These are phyloP conservation scores for Marchantia paleacea DNA, from an alignment of 225 moss, liverwort and hornwort genomes.

Conservation along the genomic window DNA sequence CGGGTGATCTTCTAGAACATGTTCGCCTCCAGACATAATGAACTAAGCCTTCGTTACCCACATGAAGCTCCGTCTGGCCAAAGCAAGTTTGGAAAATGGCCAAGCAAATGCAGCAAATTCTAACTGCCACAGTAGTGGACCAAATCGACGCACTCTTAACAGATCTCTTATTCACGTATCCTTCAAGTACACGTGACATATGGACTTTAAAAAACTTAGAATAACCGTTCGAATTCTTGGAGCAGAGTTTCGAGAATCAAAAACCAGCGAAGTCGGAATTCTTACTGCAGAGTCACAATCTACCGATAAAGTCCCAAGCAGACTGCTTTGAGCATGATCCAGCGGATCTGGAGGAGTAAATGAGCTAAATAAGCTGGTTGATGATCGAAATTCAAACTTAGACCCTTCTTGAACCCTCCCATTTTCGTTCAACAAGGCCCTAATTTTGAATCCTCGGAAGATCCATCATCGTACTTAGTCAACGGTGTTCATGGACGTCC, in stretches of 20 bases:
- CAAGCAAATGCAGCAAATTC: neutral
- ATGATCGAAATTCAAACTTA: neutral
- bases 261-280: neutral
- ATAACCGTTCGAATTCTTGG: neutral
- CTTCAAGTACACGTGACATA: no score
- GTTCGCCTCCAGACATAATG: no score
- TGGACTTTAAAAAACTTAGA: neutral
- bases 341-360: neutral
- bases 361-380: neutral
- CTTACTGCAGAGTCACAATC: neutral
- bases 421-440: neutral
- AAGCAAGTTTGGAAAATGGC: neutral
- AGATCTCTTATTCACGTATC: neutral
- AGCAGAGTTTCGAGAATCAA: neutral
- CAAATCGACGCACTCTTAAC: no score
- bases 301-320: neutral
- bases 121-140: neutral
- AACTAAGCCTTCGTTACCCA: neutral
- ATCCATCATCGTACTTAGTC: neutral
- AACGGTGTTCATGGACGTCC: neutral
- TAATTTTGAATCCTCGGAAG: slow-evolving; percentile 1
- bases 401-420: neutral
- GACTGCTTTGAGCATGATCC: neutral
- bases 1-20: no score
- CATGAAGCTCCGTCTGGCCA: neutral